Base-by-base conservation (phyloP, 257 asterid species). In the Orobanche coerulescens region DNA sequence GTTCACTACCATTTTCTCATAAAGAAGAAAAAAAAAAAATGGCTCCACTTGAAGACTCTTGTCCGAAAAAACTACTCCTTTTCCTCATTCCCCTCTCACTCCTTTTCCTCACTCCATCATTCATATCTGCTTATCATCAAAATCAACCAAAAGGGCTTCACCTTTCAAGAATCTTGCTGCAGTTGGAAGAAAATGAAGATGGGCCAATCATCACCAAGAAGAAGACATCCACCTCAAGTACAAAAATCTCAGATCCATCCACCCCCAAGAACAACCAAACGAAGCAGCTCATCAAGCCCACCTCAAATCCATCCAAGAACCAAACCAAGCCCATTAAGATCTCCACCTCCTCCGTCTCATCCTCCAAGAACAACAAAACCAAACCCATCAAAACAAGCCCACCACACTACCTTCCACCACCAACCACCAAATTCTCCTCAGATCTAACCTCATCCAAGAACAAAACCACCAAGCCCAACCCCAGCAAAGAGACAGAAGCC, bases 1-100 rank as follows among this genome's bases (percentile, higher is more conserved):
- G n/a, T n/a, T n/a, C n/a, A n/a, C n/a, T n/a, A n/a, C n/a, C n/a
- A n/a, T n/a, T n/a, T n/a, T n/a, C n/a, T n/a, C n/a, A n/a, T n/a
- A n/a, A n/a, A n/a, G n/a, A 68, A 47, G 9, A 48, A 18, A 22
- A 6, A 20, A 43, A 40, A 42, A 31, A 58, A 44, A 80, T 85
- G 93, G 85, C 84, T 82, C 86, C 79, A 86, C 80, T 80, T 12
- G 40, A 69, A 64, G 57, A 72, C 55, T 62, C 61, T 19, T 53
- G 37, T 68, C 62, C 56, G 25, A 68, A 0, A 31, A 80, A 78
- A 81, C 78, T 75, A 64, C 76, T 82, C 33, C 25, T 75, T 43
- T 36, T 75, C 14, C 48, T 83, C 51, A 70, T 66, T 47, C 67
- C 64, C 24, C 58, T 82, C 59, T 47, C 74, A 5, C 67, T 75